A percentile compares a stretch with the other conserved stretches of the same genome.
phyloP scores from a whole-genome alignment of 2,329 filamentous ascomycete species.

The Pyricularia sp. region DNA sequence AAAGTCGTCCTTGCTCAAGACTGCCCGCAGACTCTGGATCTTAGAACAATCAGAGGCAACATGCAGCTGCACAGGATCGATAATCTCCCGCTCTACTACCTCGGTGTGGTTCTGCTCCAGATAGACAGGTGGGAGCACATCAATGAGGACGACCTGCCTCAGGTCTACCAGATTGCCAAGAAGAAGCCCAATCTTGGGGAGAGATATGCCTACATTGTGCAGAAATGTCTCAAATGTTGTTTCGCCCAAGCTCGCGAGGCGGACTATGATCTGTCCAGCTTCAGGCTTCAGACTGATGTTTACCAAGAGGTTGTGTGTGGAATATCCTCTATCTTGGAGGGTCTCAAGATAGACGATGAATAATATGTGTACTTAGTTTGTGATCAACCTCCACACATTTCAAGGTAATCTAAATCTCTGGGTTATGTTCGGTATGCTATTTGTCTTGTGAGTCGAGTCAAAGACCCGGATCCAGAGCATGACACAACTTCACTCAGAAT shows the following conservation, averaged over 20 bases:
- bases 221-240: not conserved
- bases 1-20: not conserved
- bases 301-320: not conserved
- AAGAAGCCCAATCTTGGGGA: not conserved
- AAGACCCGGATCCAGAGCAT: not conserved
- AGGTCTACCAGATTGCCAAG: not conserved
- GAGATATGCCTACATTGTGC: not conserved
- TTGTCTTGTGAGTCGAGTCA: too few relatives aligned
- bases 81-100: not conserved
- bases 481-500: too few relatives aligned
- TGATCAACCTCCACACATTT: too few relatives aligned
- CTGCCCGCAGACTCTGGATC: not conserved
- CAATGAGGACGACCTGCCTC: not conserved
- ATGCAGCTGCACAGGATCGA: not conserved
- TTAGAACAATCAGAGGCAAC: too few relatives aligned
- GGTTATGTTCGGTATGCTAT: too few relatives aligned
- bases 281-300: not conserved
- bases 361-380: not conserved
- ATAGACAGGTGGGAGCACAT: constrained; percentile 4
- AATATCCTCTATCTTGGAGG: not conserved
- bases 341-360: not conserved
- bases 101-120: not conserved
- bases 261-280: not conserved
- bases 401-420: too few relatives aligned
- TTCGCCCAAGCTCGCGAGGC: not conserved